A percentile compares a stretch with the other conserved stretches of the same genome.
Evolutionary conservation across 371 early-diverging fungal species (phyloP).

Genomic region (Rhizomucor pusillus): DNA sequence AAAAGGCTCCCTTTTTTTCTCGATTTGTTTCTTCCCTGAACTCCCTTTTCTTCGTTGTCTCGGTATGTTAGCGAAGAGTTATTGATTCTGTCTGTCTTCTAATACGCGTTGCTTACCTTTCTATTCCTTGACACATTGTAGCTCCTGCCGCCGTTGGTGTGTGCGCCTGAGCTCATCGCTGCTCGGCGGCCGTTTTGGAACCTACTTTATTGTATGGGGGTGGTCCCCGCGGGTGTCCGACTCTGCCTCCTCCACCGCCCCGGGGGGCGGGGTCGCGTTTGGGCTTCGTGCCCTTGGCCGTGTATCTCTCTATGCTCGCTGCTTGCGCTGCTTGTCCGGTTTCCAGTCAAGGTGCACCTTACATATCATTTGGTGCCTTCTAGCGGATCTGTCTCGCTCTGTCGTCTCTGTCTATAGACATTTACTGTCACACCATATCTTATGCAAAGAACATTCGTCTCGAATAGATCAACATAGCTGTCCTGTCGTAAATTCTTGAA

Average conservation of each 20-base stretch:
- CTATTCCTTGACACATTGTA: neutral
- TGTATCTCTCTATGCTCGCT: neutral
- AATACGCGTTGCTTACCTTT: neutral
- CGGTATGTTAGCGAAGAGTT: neutral
- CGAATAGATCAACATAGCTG: too few relatives aligned
- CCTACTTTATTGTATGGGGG: neutral
- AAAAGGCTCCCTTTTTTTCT: neutral
- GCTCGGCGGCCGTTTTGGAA: neutral
- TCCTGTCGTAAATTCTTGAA: too few relatives aligned
- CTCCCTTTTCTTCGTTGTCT: neutral
- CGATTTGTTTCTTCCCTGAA: neutral
- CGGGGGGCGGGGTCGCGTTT: conserved; percentile 9
- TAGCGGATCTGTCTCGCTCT: too few relatives aligned
- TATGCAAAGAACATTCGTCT: too few relatives aligned
- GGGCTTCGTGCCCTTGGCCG: neutral
- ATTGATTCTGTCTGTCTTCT: neutral
- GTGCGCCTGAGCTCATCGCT: neutral
- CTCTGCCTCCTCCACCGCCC: conserved; percentile 11
- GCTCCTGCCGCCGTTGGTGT: neutral
- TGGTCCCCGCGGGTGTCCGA: too few relatives aligned
- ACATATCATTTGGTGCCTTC: too few relatives aligned
- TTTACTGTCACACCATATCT: too few relatives aligned
- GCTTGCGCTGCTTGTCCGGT: too few relatives aligned
- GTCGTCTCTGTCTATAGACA: too few relatives aligned
- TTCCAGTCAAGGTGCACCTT: too few relatives aligned